These are phyloP conservation scores for Phytopythium kandeliae DNA, from an alignment of 352 stramenopile genomes.

Conservation along the genomic window DNA sequence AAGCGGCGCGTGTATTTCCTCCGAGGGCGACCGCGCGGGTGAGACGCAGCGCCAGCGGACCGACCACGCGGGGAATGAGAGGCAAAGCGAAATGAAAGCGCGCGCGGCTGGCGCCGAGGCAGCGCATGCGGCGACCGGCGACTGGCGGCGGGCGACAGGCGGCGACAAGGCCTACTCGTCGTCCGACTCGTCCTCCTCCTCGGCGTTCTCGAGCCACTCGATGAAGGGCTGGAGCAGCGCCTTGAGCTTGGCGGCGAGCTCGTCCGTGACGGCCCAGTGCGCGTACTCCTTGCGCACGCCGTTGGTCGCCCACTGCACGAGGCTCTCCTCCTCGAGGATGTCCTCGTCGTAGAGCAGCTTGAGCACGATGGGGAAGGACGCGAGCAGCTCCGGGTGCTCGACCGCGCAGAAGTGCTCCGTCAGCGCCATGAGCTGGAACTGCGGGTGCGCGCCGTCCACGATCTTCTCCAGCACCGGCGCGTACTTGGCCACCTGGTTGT, in stretches of 20 bases:
- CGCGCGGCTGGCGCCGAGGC: too few species aligned
- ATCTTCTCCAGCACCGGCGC: slow-evolving; percentile 82
- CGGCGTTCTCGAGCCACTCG: slow-evolving; percentile 96
- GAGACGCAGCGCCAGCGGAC: too few species aligned
- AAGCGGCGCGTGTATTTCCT: too few species aligned
- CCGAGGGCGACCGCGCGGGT: too few species aligned
- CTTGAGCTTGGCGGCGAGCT: slow-evolving; percentile 83
- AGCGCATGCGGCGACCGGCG: too few species aligned
- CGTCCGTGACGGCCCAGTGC: slow-evolving; percentile 86
- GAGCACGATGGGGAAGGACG: slow-evolving; percentile 91
- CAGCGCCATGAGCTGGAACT: slow-evolving; percentile 92
- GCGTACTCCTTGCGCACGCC: slow-evolving; percentile 73
- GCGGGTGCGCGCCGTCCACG: slow-evolving; percentile 80
- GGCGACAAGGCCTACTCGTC: slow-evolving; percentile 31
- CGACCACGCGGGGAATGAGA: too few species aligned
- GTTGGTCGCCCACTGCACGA: slow-evolving; percentile 89
- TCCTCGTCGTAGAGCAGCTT: slow-evolving; percentile 98
- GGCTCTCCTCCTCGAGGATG: slow-evolving; percentile 93
- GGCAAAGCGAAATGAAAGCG: slow-evolving; percentile 5
- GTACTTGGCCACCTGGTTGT: slow-evolving; percentile 89
- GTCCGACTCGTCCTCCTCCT: slow-evolving; percentile 87
- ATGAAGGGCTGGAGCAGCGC: slow-evolving; percentile 92
- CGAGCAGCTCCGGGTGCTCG: slow-evolving; percentile 69
- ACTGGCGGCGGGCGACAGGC: too few species aligned
- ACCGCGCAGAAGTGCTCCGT: slow-evolving; percentile 90